Base-by-base conservation (phyloP, 306 rosid species). In the Lithocarpus polystachyus region DNA sequence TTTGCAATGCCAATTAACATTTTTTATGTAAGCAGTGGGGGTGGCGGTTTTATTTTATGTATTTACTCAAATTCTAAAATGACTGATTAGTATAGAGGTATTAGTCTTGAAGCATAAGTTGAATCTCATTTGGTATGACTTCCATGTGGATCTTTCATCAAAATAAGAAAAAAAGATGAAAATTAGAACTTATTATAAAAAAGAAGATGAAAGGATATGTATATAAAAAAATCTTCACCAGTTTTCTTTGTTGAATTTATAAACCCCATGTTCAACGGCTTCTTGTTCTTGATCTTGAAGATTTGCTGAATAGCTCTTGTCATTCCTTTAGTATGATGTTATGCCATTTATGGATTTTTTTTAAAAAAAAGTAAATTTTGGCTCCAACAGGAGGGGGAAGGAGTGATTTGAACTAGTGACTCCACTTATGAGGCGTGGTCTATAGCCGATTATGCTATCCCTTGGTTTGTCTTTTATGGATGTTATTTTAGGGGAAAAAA, bases 261-360 rank as follows among this genome's bases (percentile, higher is more conserved):
- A 64, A 64, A 20, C 45, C 23, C 35, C 23, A 4, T 8, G 24
- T 67, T 33, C 26, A 5, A 3, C 0, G 20, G 18, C 71, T 56
- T 76, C 71, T 48, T 8, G 24, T 78, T 71, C n/a, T 8, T 79
- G 52, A 37, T 61, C 29, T 43, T 73, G 29, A 56, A 57, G 76
- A 26, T 28, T 68, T 76, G 74, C 17, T 5, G 37, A 26, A 43
- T 19, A 43, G 33, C 54, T 35, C 35, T 60, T 48, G 23, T 71
- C 54, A 22, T 72, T 26, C 77, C 35, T 29, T 18, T 18, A 23
- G 72, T 19, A 5, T 48, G 53, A 60, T 53, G 59, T 54, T 35
- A 43, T 55, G 65, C 53, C 17, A 48, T 48, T 48, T 48, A 48
- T 48, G 17, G 53, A 48, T 11, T 10, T 11, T 43, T 8, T 43